Percentiles rank a stretch among this genome's conserved stretches.
Conservation (phyloP, 2,329 filamentous ascomycete genomes). For the Aspergillus vadensis region DNA sequence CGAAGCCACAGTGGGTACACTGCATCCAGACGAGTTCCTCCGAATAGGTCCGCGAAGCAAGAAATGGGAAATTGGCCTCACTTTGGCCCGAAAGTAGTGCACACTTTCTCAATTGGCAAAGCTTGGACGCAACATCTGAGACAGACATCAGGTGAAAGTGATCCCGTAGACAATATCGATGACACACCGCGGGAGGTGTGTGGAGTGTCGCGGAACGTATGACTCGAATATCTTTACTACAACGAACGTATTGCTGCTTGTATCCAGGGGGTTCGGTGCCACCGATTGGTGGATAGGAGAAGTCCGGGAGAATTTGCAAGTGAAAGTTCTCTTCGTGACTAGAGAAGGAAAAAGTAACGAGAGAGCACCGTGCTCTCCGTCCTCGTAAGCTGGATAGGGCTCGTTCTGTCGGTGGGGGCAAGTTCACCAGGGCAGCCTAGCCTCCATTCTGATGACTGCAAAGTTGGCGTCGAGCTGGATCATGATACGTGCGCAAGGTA, state of each 20-base stretch:
- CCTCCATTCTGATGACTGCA: neutral
- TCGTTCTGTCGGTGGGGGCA: neutral
- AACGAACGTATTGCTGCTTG: neutral
- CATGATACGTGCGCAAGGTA: neutral
- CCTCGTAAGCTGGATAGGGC: neutral
- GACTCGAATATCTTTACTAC: neutral
- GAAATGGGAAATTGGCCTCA: neutral
- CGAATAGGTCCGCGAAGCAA: neutral
- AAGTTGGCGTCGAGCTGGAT: neutral
- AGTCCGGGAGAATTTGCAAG: neutral
- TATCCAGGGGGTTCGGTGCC: neutral
- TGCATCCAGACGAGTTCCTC: neutral
- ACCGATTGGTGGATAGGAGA: neutral
- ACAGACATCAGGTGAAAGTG: neutral
- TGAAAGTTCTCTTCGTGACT: neutral
- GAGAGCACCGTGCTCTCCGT: neutral
- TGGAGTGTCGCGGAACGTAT: neutral
- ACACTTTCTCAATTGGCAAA: too few species aligned
- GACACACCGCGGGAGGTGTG: neutral
- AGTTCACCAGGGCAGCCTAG: neutral
- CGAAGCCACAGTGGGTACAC: neutral
- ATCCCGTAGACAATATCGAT: neutral
- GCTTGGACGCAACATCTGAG: neutral
- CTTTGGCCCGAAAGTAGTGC: too few species aligned
- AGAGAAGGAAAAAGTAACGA: slow-evolving; percentile 1